A percentile compares a stretch with the other conserved stretches of the same genome.
Evolutionary conservation across 306 rosid genomes (phyloP).

Genomic region (Crataegus laevigata): DNA sequence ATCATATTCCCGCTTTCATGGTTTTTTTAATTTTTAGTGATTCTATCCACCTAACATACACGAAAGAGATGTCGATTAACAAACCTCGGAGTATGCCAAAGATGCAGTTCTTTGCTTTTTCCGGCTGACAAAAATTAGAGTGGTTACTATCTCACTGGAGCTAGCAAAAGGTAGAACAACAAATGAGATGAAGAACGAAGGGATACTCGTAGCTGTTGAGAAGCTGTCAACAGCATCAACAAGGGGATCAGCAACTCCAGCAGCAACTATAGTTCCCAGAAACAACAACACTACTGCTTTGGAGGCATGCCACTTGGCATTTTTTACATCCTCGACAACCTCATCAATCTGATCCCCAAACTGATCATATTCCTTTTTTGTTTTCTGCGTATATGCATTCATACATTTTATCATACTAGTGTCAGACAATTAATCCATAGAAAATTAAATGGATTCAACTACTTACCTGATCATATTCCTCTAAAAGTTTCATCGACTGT

Average conservation of each 20-base stretch:
- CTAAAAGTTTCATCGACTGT: conserved; percentile 2
- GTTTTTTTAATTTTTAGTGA: not conserved
- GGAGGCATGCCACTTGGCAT: conserved; percentile 11
- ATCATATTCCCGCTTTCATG: too few relatives aligned
- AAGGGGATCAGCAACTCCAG: conserved; percentile 14
- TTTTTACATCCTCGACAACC: conserved; percentile 14
- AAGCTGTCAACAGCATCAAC: conserved; percentile 18
- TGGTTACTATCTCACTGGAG: conserved; percentile 13
- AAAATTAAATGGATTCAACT: not conserved
- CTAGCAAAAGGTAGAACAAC: conserved; percentile 16
- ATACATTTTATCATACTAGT: not conserved
- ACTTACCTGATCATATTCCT: conserved; percentile 5
- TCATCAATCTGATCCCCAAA: conserved; percentile 21
- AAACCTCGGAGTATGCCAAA: conserved; percentile 12
- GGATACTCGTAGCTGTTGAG: conserved; percentile 16
- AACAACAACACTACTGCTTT: conserved; percentile 12
- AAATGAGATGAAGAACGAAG: conserved; percentile 22
- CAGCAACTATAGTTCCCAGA: conserved; percentile 13
- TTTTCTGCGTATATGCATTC: conserved; percentile 15
- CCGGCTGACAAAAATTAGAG: conserved; percentile 6
- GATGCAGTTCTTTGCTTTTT: conserved; percentile 7
- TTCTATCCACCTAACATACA: not conserved
- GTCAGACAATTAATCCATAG: not conserved
- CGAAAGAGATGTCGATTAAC: not conserved
- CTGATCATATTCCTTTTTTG: conserved; percentile 7